Evolutionary conservation across 345 rosid species (phyloP).

Genomic region (Mercurialis annua): DNA sequence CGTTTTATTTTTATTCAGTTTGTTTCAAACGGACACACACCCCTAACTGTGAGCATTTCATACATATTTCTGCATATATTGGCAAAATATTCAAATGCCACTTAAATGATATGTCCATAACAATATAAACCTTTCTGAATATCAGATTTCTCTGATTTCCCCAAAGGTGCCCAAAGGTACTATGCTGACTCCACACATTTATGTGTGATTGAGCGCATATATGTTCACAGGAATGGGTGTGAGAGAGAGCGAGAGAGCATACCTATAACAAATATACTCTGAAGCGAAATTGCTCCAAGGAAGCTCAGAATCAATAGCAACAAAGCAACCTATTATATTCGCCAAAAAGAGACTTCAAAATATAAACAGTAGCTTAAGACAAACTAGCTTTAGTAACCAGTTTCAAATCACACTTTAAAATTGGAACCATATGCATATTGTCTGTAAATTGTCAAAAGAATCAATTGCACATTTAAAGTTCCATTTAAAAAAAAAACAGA

Average conservation of each 20-base stretch:
- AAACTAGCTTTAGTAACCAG: neutral
- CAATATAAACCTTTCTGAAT: neutral
- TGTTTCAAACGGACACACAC: too few relatives aligned
- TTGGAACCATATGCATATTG: neutral
- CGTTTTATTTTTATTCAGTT: neutral
- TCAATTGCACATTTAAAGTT: neutral
- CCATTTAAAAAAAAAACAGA: neutral
- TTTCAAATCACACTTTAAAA: conserved; percentile 3
- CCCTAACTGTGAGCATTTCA: neutral
- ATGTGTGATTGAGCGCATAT: neutral
- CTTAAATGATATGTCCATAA: neutral
- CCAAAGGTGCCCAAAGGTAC: neutral
- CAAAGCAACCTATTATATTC: conserved; percentile 55
- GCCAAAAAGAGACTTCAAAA: conserved; percentile 9
- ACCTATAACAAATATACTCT: conserved; percentile 62
- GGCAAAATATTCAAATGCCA: neutral
- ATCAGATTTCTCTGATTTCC: neutral
- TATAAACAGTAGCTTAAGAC: neutral
- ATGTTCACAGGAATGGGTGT: neutral
- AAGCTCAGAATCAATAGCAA: conserved; percentile 51
- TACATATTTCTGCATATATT: neutral
- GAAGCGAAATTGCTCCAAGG: conserved; percentile 59
- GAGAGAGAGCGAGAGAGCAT: conserved; percentile 33
- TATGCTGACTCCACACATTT: neutral
- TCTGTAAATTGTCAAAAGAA: neutral